Evolutionary conservation across 768 basidiomycete genomes (phyloP), one percentile per base, ranked within the genome.

Genomic region (Lactarius indigo): DNA sequence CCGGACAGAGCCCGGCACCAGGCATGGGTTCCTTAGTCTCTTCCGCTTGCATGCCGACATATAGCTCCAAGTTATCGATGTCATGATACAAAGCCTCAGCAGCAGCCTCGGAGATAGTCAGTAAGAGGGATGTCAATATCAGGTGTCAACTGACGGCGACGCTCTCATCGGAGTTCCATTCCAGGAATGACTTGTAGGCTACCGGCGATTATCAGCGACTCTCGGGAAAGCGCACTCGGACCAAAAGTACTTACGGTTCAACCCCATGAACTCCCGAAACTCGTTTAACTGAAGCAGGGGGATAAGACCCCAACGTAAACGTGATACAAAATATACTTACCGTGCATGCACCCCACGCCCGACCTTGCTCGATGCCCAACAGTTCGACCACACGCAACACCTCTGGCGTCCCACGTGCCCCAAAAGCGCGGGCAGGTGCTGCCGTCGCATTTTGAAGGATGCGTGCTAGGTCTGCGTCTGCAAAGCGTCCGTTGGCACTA

Each of bases 1-100:
- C 90, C 5, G 91, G 91, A 74, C 91, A 92, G 5, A 93, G 74
- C 13, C 91, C 92, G 7, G 89, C 87, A 8, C 91, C 92, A 1
- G 85, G 82, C 28, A 80, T 80, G 7, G 86, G 83, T 2, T 71
- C 68, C 73, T 92, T 93, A 2, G 88, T 73, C 70, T 92, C 80
- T 74, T 94, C 92, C 6, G 89, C 89, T 54, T 73, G 73, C 63
- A 76, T 13, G 3, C 75, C 75, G 9, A 75, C 90, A 72, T 93
- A 84, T 13, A 94, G 83, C 73, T 94, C 92, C 39, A 94, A 82
- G 73, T 90, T 88, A 70, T 93, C 85, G 64, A 92, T 88, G 68
- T 90, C 81, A 56, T 80, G 81, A 72, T 92, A 92, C 18, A 92
- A 80, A 9, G 82, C 77, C 57, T 83, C 79, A 0, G 92, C 92